phyloP scores from a whole-genome alignment of 148 eudicot species.

The Suaeda aralocaspica region DNA sequence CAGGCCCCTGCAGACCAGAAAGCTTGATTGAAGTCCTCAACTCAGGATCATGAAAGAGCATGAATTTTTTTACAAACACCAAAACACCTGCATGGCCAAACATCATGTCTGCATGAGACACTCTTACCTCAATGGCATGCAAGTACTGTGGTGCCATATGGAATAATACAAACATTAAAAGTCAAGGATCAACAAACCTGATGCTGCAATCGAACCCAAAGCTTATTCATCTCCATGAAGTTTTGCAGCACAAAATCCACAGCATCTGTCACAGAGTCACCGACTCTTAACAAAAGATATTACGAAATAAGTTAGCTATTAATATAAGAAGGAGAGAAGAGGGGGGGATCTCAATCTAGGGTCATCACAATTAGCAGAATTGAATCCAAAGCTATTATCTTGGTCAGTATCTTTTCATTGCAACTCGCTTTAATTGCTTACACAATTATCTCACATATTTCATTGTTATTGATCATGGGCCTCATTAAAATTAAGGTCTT shows the following conservation, averaged over 20 bases:
- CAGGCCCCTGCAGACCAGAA: constrained; percentile 99
- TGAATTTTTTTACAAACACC: constrained; percentile 86
- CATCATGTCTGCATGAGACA: constrained; percentile 78
- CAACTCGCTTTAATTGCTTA: too few species aligned
- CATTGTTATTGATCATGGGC: background rate
- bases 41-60: constrained; percentile 86
- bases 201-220: constrained; percentile 96
- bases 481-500: background rate
- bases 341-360: too few species aligned
- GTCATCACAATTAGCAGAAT: too few species aligned
- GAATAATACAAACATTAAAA: constrained; percentile 22
- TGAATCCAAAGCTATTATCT: too few species aligned
- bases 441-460: background rate
- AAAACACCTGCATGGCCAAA: constrained; percentile 97
- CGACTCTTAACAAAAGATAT: constrained; percentile 53
- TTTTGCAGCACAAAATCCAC: constrained; percentile 97
- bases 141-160: constrained; percentile 65
- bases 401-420: too few species aligned
- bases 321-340: background rate
- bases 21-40: constrained; percentile 93
- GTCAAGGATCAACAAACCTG: constrained; percentile 57
- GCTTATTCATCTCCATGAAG: constrained; percentile 96
- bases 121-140: constrained; percentile 69
- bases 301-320: background rate
- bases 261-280: constrained; percentile 86